Percentiles rank a stretch among this genome's conserved stretches.
Conservation (phyloP, 2,329 filamentous ascomycete species). For the Aspergillus awamori region DNA sequence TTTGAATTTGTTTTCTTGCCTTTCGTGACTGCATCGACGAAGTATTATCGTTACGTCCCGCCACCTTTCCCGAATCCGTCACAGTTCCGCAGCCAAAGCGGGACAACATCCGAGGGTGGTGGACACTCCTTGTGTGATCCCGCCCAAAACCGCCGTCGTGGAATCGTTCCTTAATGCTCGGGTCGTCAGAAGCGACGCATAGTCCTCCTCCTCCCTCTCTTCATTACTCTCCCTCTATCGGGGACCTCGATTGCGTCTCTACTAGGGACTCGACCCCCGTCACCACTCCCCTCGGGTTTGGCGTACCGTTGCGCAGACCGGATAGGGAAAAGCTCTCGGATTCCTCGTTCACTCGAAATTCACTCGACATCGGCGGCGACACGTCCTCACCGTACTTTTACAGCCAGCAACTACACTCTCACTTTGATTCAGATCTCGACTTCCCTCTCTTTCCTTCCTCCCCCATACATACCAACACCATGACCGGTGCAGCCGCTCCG, state of each 20-base stretch:
- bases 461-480: slow-evolving; percentile 41
- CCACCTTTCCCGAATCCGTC: slow-evolving; percentile 36
- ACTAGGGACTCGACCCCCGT: slow-evolving; percentile 53
- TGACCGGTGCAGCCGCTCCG: slow-evolving; percentile 58
- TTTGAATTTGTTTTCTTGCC: background rate
- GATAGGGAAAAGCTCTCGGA: slow-evolving; percentile 47
- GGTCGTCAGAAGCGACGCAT: slow-evolving; percentile 48
- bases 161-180: slow-evolving; percentile 53
- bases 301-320: slow-evolving; percentile 46
- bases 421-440: slow-evolving; percentile 36
- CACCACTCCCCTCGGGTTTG: slow-evolving; percentile 54
- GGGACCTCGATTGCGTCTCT: slow-evolving; percentile 53
- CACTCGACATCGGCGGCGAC: slow-evolving; percentile 37
- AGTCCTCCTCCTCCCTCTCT: slow-evolving; percentile 52
- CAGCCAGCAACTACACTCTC: slow-evolving; percentile 31
- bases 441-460: slow-evolving; percentile 47
- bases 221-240: slow-evolving; percentile 54
- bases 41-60: slow-evolving; percentile 25
- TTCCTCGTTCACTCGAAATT: slow-evolving; percentile 51
- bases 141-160: slow-evolving; percentile 38
- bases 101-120: slow-evolving; percentile 43
- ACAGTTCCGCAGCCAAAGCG: slow-evolving; percentile 36
- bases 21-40: slow-evolving; percentile 14
- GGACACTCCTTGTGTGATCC: slow-evolving; percentile 33
- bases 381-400: slow-evolving; percentile 36